Evolutionary conservation across 305 asterid species (phyloP).

Genomic region (Fraxinus sp.): DNA sequence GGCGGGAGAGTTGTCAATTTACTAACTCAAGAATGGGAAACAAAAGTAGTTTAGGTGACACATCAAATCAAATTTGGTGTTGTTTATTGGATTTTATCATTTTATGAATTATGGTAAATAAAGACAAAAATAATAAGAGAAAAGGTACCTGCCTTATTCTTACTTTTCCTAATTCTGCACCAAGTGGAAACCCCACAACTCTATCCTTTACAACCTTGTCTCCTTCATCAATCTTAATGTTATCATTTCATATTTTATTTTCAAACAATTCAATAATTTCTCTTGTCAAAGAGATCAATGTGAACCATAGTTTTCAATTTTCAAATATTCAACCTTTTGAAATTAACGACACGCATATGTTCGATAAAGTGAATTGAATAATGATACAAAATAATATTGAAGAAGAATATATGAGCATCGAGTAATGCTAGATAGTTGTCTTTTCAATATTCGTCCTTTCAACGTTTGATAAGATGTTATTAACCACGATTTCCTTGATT

Average conservation of each 20-base stretch:
- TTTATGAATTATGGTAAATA: background rate
- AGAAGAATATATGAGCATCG: background rate
- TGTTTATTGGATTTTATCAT: background rate
- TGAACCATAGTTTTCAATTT: background rate
- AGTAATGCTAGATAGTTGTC: too few relatives aligned
- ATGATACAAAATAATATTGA: background rate
- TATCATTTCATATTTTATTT: background rate
- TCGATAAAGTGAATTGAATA: background rate
- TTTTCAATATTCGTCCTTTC: too few relatives aligned
- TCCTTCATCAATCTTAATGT: background rate
- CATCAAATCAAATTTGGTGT: background rate
- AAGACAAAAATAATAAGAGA: background rate
- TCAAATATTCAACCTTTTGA: background rate
- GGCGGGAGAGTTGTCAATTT: background rate
- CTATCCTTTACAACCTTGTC: background rate
- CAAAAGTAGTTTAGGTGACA: background rate
- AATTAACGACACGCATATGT: background rate
- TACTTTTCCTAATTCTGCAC: background rate
- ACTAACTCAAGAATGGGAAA: background rate
- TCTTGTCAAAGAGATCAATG: background rate
- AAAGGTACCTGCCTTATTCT: background rate
- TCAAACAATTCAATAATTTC: background rate
- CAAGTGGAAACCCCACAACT: constrained; percentile 4
- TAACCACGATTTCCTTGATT: too few relatives aligned
- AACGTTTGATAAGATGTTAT: too few relatives aligned